Evolutionary conservation across 495 filamentous ascomycete species (phyloP), one percentile per base, ranked within the genome.

Genomic region (Xylaria longipes): DNA sequence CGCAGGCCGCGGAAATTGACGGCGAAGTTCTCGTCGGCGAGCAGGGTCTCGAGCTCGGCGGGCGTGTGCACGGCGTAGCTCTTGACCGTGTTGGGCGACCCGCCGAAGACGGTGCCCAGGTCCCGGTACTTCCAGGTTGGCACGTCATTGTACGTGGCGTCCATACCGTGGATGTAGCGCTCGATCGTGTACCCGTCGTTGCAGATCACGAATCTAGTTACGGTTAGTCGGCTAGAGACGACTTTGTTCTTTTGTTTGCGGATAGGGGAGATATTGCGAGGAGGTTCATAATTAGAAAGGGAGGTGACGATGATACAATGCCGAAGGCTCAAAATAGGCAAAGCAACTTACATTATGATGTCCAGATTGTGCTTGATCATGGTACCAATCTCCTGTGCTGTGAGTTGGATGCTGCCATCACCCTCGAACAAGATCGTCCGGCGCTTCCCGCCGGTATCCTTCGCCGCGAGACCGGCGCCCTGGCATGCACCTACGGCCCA

Each of bases 371-470:
- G 90, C 17, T 90, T 87, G 65, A 98, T 86, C 87, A 97, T 96
- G 25, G 94, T 96, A 78, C 91, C 92, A 61, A 98, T 76, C 79
- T 97, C 94, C 77, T 97, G 95, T 6, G 87, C 89, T 1, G 94
- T 97, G 46, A 97, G 83, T 75, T 98, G 93, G 72, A 95, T 88
- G 72, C 90, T 93, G 29, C 95, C 95, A 74, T 98, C 95, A 57
- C 94, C 95, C 20, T 94, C 93, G 73, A 96, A 94, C 66, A 98
- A 83, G 63, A 98, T 90, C 1, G 92, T 93, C 33, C 93, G 86
- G 27, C 89, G 84, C 46, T 65, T 68, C 1, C 57, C 68, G 0
- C 73, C 77, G 22, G 77, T 64, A 73, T 95, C 93, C 69, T 90
- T 89, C 0, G 88, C 87, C 7, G 91, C 93, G 57, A 94, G 80